A percentile compares a stretch with the other conserved stretches of the same genome.
Conservation (phyloP, 2,329 filamentous ascomycete genomes). For the Penicillium sp. region DNA sequence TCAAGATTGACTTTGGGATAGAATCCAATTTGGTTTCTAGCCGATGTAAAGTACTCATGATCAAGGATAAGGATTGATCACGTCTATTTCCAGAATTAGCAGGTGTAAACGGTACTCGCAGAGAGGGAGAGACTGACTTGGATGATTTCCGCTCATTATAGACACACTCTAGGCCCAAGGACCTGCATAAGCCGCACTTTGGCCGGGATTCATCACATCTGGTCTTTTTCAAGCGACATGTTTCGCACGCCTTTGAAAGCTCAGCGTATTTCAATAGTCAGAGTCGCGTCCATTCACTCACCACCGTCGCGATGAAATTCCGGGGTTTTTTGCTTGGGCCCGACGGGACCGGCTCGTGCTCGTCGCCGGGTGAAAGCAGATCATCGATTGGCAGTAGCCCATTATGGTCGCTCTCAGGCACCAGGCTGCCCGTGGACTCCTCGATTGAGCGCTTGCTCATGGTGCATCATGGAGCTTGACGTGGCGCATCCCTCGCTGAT, state of each 20-base stretch:
- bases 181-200: conserved; percentile 48
- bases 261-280: not conserved
- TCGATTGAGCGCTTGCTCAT: conserved; percentile 37
- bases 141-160: conserved; percentile 51
- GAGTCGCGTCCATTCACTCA: conserved; percentile 13
- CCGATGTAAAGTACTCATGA: conserved; percentile 51
- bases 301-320: conserved; percentile 39
- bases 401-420: conserved; percentile 24
- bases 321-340: conserved; percentile 31
- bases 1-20: conserved; percentile 34
- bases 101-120: not conserved
- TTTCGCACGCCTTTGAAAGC: conserved; percentile 47
- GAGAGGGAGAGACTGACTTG: conserved; percentile 36
- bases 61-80: conserved; percentile 50
- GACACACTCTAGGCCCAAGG: conserved; percentile 46
- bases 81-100: conserved; percentile 35
- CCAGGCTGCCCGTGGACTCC: conserved; percentile 26
- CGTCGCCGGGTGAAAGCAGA: conserved; percentile 32
- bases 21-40: conserved; percentile 50
- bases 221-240: conserved; percentile 50
- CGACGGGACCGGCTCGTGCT: conserved; percentile 21
- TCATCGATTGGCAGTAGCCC: conserved; percentile 31
- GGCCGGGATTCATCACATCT: conserved; percentile 52
- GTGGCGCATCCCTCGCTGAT: not conserved
- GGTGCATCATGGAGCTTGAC: conserved; percentile 25